These are phyloP conservation scores for Kregervanrija delftensis DNA, from an alignment of 805 yeast species.

Conservation along the genomic window DNA sequence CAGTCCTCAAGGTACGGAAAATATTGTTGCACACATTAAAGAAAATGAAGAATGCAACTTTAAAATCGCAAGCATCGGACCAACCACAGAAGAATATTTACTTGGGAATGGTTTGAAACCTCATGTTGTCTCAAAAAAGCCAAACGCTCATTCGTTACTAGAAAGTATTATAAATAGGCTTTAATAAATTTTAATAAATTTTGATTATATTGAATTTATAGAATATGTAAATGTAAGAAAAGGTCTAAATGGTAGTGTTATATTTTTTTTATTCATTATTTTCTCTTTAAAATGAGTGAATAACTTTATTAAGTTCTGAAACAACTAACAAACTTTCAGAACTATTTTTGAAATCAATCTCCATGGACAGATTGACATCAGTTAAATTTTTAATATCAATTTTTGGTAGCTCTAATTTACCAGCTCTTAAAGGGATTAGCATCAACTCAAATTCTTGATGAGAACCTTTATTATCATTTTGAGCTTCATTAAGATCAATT, in stretches of 20 bases:
- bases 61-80: conserved; percentile 81
- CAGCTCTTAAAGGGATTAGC: conserved; percentile 70
- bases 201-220: not conserved
- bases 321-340: conserved; percentile 65
- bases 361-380: conserved; percentile 38
- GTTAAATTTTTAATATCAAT: conserved; percentile 36
- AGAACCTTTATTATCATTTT: conserved; percentile 5
- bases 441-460: conserved; percentile 32
- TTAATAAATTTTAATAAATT: not conserved
- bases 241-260: not conserved
- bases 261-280: too few species aligned
- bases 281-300: conserved; percentile 44
- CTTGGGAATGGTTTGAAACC: conserved; percentile 46
- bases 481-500: conserved; percentile 11
- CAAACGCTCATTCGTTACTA: conserved; percentile 57
- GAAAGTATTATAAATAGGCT: conserved; percentile 27
- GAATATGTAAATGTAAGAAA: not conserved
- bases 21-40: conserved; percentile 40
- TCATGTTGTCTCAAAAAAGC: conserved; percentile 60
- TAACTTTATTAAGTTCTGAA: conserved; percentile 57
- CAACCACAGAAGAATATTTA: conserved; percentile 74
- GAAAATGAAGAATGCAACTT: conserved; percentile 11
- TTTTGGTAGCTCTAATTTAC: conserved; percentile 63
- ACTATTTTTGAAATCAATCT: conserved; percentile 60
- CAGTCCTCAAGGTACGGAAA: conserved; percentile 82